A percentile compares a stretch with the other conserved stretches of the same genome.
Evolutionary conservation across 306 rosid species (phyloP).

Genomic region (Argentina anserina): DNA sequence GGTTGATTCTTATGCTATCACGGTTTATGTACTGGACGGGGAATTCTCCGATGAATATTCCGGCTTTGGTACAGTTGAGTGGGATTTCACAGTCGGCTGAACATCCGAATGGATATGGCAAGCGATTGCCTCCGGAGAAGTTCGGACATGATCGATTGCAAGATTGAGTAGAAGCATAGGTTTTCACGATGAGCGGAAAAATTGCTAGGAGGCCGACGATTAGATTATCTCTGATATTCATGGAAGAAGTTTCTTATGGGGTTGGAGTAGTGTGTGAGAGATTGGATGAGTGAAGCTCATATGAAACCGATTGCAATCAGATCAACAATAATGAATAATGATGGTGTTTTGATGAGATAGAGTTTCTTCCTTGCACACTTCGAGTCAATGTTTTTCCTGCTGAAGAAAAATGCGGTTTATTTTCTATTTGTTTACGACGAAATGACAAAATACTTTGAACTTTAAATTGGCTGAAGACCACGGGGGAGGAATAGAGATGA

Average conservation of each 20-base stretch:
- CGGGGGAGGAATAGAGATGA: background rate
- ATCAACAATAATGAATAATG: background rate
- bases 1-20: conserved; percentile 41
- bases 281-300: background rate
- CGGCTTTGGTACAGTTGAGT: conserved; percentile 43
- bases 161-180: conserved; percentile 11
- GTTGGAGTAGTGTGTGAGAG: background rate
- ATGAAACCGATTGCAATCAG: background rate
- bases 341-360: background rate
- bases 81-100: conserved; percentile 66
- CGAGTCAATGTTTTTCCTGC: background rate
- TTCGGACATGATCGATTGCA: conserved; percentile 54
- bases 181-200: conserved; percentile 16
- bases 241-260: background rate
- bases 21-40: conserved; percentile 33
- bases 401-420: background rate
- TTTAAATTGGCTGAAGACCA: background rate
- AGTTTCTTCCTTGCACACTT: background rate
- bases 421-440: background rate
- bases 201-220: background rate
- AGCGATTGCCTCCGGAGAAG: background rate
- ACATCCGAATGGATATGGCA: conserved; percentile 71
- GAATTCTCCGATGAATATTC: conserved; percentile 48
- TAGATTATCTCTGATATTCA: conserved; percentile 16
- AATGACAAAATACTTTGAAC: conserved; percentile 1